Percentiles rank a stretch among this genome's conserved stretches.
Conservation (phyloP, 2,329 filamentous ascomycete genomes). For the Apiospora koreana region DNA sequence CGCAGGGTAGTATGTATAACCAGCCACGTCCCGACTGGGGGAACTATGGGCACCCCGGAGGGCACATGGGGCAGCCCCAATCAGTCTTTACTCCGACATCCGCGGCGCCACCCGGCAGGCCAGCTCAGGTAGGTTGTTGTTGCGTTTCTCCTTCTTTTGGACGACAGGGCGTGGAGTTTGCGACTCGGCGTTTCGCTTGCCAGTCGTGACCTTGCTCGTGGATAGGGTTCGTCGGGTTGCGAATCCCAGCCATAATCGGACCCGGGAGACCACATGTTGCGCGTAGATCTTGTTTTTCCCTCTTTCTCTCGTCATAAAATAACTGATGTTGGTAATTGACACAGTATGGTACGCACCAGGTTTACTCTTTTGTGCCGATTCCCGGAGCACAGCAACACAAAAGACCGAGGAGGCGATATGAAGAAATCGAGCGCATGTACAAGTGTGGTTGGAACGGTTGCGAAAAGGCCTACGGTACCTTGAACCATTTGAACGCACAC, state of each 20-base stretch:
- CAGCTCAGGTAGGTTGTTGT: slow-evolving; percentile 57
- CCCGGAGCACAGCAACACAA: slow-evolving; percentile 97
- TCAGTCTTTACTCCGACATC: slow-evolving; percentile 59
- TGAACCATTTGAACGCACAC: slow-evolving; percentile 97
- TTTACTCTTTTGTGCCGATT: slow-evolving; percentile 97
- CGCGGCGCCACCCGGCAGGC: slow-evolving; percentile 54
- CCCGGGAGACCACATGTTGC: neutral
- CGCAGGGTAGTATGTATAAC: slow-evolving; percentile 66
- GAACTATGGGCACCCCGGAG: slow-evolving; percentile 58
- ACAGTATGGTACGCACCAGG: slow-evolving; percentile 56
- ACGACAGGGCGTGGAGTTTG: neutral
- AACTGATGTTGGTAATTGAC: slow-evolving; percentile 33
- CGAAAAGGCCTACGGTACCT: slow-evolving; percentile 96
- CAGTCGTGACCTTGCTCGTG: neutral
- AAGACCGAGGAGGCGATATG: slow-evolving; percentile 86
- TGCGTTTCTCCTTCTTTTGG: slow-evolving; percentile 16
- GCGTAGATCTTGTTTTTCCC: slow-evolving; percentile 9
- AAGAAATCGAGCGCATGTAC: slow-evolving; percentile 99
- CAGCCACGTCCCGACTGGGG: slow-evolving; percentile 75
- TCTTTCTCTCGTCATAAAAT: slow-evolving; percentile 22
- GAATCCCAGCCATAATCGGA: neutral
- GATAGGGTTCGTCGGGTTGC: neutral
- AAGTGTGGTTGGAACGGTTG: slow-evolving; percentile 99
- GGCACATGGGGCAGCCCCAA: slow-evolving; percentile 52
- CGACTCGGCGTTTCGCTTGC: neutral